Percentiles rank a stretch among this genome's conserved stretches.
Conservation (phyloP, 352 stramenopile genomes). For the Globisporangium yorkense region DNA sequence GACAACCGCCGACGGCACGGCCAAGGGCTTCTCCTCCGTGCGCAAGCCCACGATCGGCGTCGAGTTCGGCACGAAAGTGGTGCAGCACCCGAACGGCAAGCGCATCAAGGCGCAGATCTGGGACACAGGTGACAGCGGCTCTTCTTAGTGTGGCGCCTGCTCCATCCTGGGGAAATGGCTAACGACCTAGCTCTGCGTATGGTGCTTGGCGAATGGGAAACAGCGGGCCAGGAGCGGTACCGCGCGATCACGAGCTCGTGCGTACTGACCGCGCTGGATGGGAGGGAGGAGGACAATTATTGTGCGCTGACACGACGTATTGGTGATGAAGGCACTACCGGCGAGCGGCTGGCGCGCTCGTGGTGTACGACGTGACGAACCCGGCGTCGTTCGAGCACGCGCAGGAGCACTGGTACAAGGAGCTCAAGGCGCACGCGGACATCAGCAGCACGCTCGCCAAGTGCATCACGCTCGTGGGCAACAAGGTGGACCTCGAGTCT, state of each 20-base stretch:
- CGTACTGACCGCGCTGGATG: background rate
- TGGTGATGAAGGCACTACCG: constrained; percentile 49
- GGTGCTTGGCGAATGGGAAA: no score
- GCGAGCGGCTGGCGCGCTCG: constrained; percentile 55
- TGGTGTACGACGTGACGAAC: constrained; percentile 78
- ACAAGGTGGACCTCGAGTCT: constrained; percentile 64
- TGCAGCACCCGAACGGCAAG: constrained; percentile 67
- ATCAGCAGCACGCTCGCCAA: constrained; percentile 53
- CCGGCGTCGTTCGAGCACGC: constrained; percentile 61
- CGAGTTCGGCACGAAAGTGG: constrained; percentile 78
- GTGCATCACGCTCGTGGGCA: constrained; percentile 76
- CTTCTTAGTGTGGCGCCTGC: background rate
- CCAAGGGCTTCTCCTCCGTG: constrained; percentile 42
- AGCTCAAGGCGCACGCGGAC: constrained; percentile 59
- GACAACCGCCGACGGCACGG: constrained; percentile 15
- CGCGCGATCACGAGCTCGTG: constrained; percentile 82
- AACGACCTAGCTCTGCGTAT: background rate
- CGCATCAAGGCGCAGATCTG: constrained; percentile 83
- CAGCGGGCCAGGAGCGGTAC: constrained; percentile 71
- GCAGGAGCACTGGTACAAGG: constrained; percentile 65
- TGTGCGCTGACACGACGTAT: background rate
- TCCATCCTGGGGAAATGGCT: background rate
- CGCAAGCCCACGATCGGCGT: constrained; percentile 77
- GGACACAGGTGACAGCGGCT: constrained; percentile 41
- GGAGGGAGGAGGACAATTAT: background rate